These are phyloP conservation scores for Myxozyma vanderwaltii DNA, from an alignment of 805 yeast species.

Conservation along the genomic window DNA sequence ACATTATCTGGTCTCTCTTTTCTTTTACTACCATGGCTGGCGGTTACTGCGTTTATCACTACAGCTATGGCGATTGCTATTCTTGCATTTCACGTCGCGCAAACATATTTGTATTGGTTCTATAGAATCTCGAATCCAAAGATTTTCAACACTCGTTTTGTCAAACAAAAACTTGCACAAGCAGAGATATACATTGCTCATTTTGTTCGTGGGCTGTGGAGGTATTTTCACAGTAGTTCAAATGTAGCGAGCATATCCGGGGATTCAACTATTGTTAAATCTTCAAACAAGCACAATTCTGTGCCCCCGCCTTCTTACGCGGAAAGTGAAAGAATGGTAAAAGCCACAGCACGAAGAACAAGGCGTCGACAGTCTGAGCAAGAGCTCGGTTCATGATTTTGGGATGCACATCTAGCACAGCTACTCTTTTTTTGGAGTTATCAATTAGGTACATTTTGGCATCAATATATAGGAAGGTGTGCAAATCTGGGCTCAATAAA, in stretches of 20 bases:
- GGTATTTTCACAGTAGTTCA: not conserved
- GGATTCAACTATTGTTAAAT: not conserved
- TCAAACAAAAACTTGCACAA: not conserved
- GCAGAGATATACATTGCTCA: not conserved
- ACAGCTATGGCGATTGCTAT: not conserved
- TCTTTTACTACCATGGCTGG: conserved; percentile 11
- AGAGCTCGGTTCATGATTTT: conserved; percentile 1
- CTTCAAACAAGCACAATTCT: not conserved
- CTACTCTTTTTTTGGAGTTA: too few species aligned
- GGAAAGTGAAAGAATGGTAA: conserved; percentile 13
- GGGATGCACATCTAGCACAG: too few species aligned
- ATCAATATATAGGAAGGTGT: not conserved
- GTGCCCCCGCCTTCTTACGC: conserved; percentile 18
- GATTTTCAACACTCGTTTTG: not conserved
- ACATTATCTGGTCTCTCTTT: not conserved
- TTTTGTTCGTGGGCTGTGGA: not conserved
- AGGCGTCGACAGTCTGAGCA: not conserved
- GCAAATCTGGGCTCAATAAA: not conserved
- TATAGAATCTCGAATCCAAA: conserved; percentile 4
- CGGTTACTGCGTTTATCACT: conserved; percentile 18
- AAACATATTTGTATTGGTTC: conserved; percentile 8
- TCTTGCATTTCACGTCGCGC: conserved; percentile 3
- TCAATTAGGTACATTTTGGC: not conserved
- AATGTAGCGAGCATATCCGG: not conserved
- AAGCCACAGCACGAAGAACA: not conserved